Evolutionary conservation across 225 moss, liverwort and hornwort genomes (phyloP), one percentile per base, ranked within the genome.

Genomic region (Sphagnum contortum): DNA sequence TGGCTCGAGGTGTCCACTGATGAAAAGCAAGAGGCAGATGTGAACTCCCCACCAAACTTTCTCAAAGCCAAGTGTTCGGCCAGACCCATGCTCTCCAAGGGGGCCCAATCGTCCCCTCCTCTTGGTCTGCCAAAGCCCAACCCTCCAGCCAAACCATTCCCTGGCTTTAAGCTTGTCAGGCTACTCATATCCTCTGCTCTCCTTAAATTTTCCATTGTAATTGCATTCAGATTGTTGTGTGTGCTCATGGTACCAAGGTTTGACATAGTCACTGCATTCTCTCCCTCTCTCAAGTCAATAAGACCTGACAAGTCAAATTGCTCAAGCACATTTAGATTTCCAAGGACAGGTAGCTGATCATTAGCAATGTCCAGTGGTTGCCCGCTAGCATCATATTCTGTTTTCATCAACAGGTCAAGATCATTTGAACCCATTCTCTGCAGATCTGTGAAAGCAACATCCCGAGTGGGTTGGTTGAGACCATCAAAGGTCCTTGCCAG

Each of bases 391-490:
- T 83, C 86, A 55, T 90, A 86, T 65, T 96, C 86, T 6, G 90
- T 88, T 72, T 84, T 84, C 95, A 96, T 92, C 50, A 92, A 77
- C 68, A 85, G 79, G 5, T 92, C 95, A 47, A 96, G 68, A 51
- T 96, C 95, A 5, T 75, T 65, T 3, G 95, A 90, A 49, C 73
- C 87, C 92, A 96, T 76, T 56, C 81, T 83, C 71, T 96, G 88
- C 50, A 92, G 84, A 60, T 80, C 76, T 6, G 79, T 60, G 12
- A 80, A 80, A 8, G 84, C 65, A 4, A 66, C 14, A 61, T 60
- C 74, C 44, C 75, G 66, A 2, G 80, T 50, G 45, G 54, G 14
- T 12, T 69, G 62, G 14, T 64, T 45, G 9, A 63, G 60, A 4
- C 63, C 68, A 0, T 60, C 67, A 50, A 67, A 65, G 4, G 70